Conservation (phyloP, 306 rosid species). For the Pyrus communis region DNA sequence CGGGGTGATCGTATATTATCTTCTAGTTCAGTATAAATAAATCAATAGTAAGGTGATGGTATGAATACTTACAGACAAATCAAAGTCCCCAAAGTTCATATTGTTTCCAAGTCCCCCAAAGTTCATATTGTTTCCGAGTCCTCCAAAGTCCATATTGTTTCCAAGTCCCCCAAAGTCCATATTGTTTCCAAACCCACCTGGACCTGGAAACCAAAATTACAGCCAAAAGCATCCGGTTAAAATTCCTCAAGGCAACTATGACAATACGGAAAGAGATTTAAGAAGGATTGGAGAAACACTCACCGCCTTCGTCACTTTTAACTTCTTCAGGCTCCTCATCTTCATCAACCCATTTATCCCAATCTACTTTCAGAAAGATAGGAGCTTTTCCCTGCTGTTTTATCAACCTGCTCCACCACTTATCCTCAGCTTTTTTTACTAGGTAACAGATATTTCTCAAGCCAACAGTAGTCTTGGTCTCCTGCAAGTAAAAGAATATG, state of each 20-base stretch:
- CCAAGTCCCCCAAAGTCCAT: not conserved
- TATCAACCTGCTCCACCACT: constrained; percentile 63
- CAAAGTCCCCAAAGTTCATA: constrained; percentile 40
- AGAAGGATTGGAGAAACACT: constrained; percentile 6
- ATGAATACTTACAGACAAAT: constrained; percentile 44
- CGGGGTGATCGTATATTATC: not conserved
- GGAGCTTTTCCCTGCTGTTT: constrained; percentile 62
- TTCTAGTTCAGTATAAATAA: not conserved
- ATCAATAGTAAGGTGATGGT: not conserved
- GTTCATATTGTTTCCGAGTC: not conserved
- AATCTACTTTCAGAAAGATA: constrained; percentile 59
- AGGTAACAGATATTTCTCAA: constrained; percentile 50
- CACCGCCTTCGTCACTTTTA: not conserved
- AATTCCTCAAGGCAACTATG: not conserved
- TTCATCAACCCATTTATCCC: constrained; percentile 85
- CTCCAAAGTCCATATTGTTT: not conserved
- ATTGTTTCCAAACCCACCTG: constrained; percentile 1
- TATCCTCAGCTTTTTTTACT: constrained; percentile 44
- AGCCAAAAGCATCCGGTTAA: not conserved
- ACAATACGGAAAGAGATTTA: not conserved
- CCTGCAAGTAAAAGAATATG: constrained; percentile 22
- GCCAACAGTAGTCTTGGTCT: constrained; percentile 48
- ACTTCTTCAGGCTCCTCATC: constrained; percentile 48
- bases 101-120: constrained; percentile 17
- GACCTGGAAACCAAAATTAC: constrained; percentile 22